Evolutionary conservation across 2,329 filamentous ascomycete genomes (phyloP).

Genomic region (Ophiocordyceps sinensis): DNA sequence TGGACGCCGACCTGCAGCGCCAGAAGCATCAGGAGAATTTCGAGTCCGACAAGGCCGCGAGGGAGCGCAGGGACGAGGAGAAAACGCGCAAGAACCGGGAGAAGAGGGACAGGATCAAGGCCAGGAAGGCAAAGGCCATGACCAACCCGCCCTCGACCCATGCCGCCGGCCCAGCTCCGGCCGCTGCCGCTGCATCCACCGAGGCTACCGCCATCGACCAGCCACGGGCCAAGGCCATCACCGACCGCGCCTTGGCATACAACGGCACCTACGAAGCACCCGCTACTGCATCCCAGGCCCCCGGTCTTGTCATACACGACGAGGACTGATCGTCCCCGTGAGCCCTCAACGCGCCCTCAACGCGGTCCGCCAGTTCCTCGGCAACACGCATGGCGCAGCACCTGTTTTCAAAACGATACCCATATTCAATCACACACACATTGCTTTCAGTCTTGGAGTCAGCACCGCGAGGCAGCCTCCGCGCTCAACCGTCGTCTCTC

Average conservation of each 20-base stretch:
- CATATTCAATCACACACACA: background rate
- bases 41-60: constrained; percentile 43
- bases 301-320: constrained; percentile 67
- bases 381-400: background rate
- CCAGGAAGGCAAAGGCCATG: constrained; percentile 34
- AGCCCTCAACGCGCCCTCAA: too few relatives aligned
- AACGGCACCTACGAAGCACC: constrained; percentile 4
- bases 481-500: background rate
- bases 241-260: background rate
- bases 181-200: background rate
- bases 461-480: background rate
- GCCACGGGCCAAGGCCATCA: background rate
- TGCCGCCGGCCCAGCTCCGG: background rate
- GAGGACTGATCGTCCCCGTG: constrained; percentile 35
- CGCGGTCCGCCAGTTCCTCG: background rate
- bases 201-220: background rate
- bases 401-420: background rate
- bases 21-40: constrained; percentile 61
- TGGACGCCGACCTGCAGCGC: constrained; percentile 71
- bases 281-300: constrained; percentile 11
- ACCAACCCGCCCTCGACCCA: constrained; percentile 24
- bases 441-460: background rate
- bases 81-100: constrained; percentile 65
- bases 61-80: constrained; percentile 54
- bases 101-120: constrained; percentile 61